Evolutionary conservation across 169 alveolate species (phyloP), one percentile per base, ranked within the genome.

Genomic region (Toxoplasma gondii): DNA sequence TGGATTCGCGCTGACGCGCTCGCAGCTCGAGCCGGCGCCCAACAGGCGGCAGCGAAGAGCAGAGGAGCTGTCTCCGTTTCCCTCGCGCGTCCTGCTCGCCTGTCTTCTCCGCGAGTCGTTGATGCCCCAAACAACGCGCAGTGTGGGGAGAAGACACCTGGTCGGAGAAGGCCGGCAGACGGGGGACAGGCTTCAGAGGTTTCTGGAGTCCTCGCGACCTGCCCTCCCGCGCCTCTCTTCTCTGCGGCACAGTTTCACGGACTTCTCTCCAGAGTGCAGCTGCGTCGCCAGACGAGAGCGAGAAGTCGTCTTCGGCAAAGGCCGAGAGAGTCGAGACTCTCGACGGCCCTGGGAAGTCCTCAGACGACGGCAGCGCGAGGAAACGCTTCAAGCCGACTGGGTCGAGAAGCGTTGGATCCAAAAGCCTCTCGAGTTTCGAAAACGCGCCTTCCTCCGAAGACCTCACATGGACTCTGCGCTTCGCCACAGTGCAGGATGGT

Each of bases 21-120:
- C 86, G 86, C 86, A 78, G 12, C 45, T 78, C 86, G 2, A 38
- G 16, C 22, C 86, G 86, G 45, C 86, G 86, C 19, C 86, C 86
- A 2, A 78, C 45, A 1, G 45, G 49, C 86, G 86, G 86, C 86
- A 78, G 24, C 39, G 86, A n/a, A 78, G 86, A 64, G 78, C 17
- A 38, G 86, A n/a, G 2, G 44, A 78, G 44, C 86, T 78, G 86
- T n/a, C 10, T 10, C 16, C 86, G 86, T 31, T 9, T 78, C 4
- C 10, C 86, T 9, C 86, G 45, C 24, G 74, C 31, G 31, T 4
- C 29, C 1, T 16, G 1, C 29, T 64, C 58, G 58, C 10, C 86
- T 78, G 86, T 2, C 39, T 10, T 16, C 86, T 4, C 29, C n/a
- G 45, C 27, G 29, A 16, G 74, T 64, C 74, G n/a, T 16, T 1